Evolutionary conservation across 768 basidiomycete species (phyloP), one percentile per base, ranked within the genome.

Genomic region (Auricularia sp.): DNA sequence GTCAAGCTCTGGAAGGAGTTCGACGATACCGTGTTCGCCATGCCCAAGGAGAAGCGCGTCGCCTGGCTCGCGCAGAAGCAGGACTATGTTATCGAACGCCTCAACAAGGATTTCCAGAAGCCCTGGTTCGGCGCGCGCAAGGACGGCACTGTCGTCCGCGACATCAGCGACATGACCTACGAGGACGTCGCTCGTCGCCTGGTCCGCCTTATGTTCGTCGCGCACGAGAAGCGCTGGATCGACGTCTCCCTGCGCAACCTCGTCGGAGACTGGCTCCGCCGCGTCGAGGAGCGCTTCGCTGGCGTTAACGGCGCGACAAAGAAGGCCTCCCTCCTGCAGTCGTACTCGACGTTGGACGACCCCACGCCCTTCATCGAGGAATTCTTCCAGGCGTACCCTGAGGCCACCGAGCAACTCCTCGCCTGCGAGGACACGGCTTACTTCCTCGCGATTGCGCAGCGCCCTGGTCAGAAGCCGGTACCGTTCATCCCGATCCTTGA

Each of bases 1-100:
- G 92, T 99, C 75, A 98, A 92, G 81, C 82, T 99, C 51, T 99
- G 97, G 97, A 94, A 94, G 76, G 95, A 98, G 79, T 98, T 98
- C 73, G 97, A 99, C 71, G 88, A 96, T 70, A 92, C 88, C 29
- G 90, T 99, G 65, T 99, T 98, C 84, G 90, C 88, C 75, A 75
- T 98, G 70, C 88, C 96, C 10, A 93, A 94, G 79, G 97, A 98
- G 79, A 99, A 99, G 82, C 89, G 96, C 59, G 81, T 76, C 14
- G 82, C 84, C 0, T 99, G 96, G 96, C 80, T 98, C 68, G 79
- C 80, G 54, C 90, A 94, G 77, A 90, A 87, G 70, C 88, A 88
- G 70, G 87, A 89, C 65, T 94, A 96, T 72, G 84, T 98, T 56
- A 95, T 99, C 71, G 82, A 78, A 56, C 94, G 94, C 74, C 80